Evolutionary conservation across 371 early-diverging fungal species (phyloP), one percentile per base, ranked within the genome.

Genomic region (Circinella umbellata): DNA sequence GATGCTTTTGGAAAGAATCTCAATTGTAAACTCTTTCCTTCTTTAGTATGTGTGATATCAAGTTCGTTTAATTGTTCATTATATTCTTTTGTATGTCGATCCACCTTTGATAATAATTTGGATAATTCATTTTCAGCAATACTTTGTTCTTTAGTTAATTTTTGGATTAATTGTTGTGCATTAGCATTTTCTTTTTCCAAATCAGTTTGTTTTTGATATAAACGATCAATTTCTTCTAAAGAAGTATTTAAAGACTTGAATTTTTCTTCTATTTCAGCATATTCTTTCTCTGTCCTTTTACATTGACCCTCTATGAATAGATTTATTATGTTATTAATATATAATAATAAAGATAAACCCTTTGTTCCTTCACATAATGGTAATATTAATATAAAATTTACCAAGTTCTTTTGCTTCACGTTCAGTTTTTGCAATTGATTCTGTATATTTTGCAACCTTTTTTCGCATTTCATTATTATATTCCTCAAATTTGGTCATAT

Each of bases 401-500:
- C 64, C 69, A 49, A 47, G 57, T 17, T 34, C 18, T 39, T 64
- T 34, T 18, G 18, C 7, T 39, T 62, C 62, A 35, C 38, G 53
- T 42, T 49, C 35, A 17, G 61, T 59, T 35, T 64, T 65, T 20
- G 66, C 57, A 54, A 59, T 69, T 42, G 64, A 42, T 6, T 68
- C 73, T 5, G 46, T 61, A 39, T 69, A 73, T 42, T 73, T 68
- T 17, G 38, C 42, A 37, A 66, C 61, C 17, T 55, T 47, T 39
- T 54, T 37, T 20, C 55, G 37, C 47, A 63, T 68, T n/a, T 73
- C 63, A 13, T 64, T 42, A 47, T 36, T 61, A 61, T 73, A 68
- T 38, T 68, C 72, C 46, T 75, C 72, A 63, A 80, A 75, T 46
- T 76, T 71, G 9, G 70, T 71, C 37, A 73, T 71, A 34, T 80